A percentile compares a stretch with the other conserved stretches of the same genome.
Evolutionary conservation across 2,329 filamentous ascomycete species (phyloP).

Genomic region (Penicillium brevicompactum): DNA sequence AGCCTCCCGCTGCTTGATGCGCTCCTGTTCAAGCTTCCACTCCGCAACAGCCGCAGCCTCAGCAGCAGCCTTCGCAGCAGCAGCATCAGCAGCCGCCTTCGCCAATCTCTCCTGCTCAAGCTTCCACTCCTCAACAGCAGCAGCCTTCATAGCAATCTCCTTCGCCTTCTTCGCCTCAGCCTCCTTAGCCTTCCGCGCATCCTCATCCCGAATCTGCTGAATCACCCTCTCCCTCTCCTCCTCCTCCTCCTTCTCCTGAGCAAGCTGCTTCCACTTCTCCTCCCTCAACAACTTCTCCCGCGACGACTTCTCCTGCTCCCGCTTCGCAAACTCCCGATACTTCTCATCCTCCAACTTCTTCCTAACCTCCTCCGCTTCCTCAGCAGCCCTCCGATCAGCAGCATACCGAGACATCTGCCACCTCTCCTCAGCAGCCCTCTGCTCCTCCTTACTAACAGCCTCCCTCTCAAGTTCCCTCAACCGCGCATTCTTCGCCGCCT

Average conservation of each 20-base stretch:
- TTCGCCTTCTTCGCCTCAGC: constrained; percentile 35
- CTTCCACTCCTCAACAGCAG: constrained; percentile 44
- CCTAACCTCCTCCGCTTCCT: constrained; percentile 36
- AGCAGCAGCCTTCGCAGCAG: constrained; percentile 14
- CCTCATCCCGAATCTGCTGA: constrained; percentile 44
- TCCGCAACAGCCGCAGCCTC: not conserved
- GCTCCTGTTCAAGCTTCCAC: not conserved
- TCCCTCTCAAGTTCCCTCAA: constrained; percentile 33
- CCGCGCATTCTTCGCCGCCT: constrained; percentile 23
- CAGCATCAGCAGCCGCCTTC: constrained; percentile 1
- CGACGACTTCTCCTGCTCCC: constrained; percentile 31
- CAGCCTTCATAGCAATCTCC: constrained; percentile 41
- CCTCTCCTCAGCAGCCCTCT: constrained; percentile 15
- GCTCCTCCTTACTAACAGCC: constrained; percentile 40
- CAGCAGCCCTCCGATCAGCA: constrained; percentile 31
- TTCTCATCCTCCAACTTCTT: constrained; percentile 31
- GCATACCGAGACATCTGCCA: constrained; percentile 23
- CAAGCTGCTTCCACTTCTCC: constrained; percentile 18
- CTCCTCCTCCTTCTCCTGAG: constrained; percentile 33
- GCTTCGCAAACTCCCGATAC: constrained; percentile 32
- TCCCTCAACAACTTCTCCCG: constrained; percentile 26
- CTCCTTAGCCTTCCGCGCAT: constrained; percentile 43
- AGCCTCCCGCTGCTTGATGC: not conserved
- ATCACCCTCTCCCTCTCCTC: constrained; percentile 44
- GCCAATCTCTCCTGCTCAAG: constrained; percentile 32